A percentile compares a stretch with the other conserved stretches of the same genome.
Conservation (phyloP, 2,329 filamentous ascomycete species). For the Macroventuria anomochaeta region DNA sequence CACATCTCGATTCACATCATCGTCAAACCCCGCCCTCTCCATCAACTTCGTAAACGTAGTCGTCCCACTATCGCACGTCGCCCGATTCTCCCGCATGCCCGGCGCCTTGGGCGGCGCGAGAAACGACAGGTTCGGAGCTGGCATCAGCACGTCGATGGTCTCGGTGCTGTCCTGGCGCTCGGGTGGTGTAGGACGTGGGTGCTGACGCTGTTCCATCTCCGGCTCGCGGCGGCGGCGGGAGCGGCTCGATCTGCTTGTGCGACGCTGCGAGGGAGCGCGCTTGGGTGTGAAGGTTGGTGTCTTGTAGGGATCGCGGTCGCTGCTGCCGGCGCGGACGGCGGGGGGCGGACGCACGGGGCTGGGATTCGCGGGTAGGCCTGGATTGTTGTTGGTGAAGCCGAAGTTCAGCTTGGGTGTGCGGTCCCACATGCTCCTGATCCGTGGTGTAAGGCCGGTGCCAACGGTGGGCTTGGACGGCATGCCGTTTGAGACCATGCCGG, state of each 20-base stretch:
- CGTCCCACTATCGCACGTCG: conserved; percentile 38
- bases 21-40: conserved; percentile 51
- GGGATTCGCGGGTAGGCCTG: conserved; percentile 26
- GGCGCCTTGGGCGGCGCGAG: conserved; percentile 41
- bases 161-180: conserved; percentile 48
- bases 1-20: conserved; percentile 36
- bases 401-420: conserved; percentile 44
- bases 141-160: conserved; percentile 55
- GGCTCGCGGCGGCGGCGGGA: conserved; percentile 11
- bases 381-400: conserved; percentile 21
- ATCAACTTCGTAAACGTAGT: conserved; percentile 53
- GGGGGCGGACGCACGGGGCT: conserved; percentile 29
- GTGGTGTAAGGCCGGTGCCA: conserved; percentile 37
- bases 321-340: conserved; percentile 36
- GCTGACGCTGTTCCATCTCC: conserved; percentile 6
- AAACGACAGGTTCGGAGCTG: conserved; percentile 39
- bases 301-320: conserved; percentile 41
- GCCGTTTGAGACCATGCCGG: conserved; percentile 33
- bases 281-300: conserved; percentile 39
- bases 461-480: conserved; percentile 21
- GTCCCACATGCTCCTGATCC: conserved; percentile 46
- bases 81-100: conserved; percentile 41
- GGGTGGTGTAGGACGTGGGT: conserved; percentile 8
- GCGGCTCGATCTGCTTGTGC: conserved; percentile 24
- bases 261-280: conserved; percentile 26